Evolutionary conservation across 306 rosid genomes (phyloP).

Genomic region (Astragalus membranaceus): DNA sequence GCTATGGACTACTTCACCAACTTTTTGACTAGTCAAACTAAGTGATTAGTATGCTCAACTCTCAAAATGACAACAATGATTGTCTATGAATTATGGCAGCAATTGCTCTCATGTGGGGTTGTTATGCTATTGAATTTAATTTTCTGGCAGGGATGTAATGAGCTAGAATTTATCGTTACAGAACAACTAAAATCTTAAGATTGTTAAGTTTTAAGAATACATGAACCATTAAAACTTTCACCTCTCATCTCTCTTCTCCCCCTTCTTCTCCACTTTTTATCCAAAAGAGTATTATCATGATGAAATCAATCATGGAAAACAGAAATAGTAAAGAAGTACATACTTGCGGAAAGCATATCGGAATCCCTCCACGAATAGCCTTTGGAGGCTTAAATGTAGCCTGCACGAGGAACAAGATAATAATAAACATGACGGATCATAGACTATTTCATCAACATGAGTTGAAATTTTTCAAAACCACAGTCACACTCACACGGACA

Average conservation of each 20-base stretch:
- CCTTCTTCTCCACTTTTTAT: background rate
- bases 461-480: background rate
- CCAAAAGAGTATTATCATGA: background rate
- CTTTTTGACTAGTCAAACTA: background rate
- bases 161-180: background rate
- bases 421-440: background rate
- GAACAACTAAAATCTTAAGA: background rate
- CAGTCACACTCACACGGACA: background rate
- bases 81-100: background rate
- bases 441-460: constrained; percentile 1
- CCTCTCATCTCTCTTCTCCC: background rate
- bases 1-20: background rate
- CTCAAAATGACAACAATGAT: background rate
- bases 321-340: constrained; percentile 29
- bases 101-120: background rate
- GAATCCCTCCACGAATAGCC: constrained; percentile 96
- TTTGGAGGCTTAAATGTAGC: constrained; percentile 77
- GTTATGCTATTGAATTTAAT: background rate
- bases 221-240: background rate
- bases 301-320: constrained; percentile 21
- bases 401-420: constrained; percentile 44
- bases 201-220: background rate
- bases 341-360: constrained; percentile 96
- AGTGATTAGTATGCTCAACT: background rate
- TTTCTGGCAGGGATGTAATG: background rate